Percentiles rank a stretch among this genome's conserved stretches.
phyloP scores from a whole-genome alignment of 2,329 filamentous ascomycete species.

The Sphaerulina vaccinii region DNA sequence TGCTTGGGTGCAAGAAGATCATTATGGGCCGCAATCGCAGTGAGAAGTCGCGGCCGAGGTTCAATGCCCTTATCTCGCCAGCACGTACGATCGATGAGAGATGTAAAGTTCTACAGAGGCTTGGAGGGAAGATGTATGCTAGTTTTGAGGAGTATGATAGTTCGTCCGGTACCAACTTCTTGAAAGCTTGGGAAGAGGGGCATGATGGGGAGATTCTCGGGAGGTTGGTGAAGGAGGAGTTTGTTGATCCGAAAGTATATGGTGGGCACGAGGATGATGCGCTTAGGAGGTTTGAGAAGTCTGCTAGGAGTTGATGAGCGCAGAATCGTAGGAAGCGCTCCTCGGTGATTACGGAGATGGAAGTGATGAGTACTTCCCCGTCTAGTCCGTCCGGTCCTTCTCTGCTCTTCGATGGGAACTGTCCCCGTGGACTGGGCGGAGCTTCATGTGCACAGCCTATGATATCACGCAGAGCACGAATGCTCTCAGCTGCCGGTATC shows the following conservation, averaged over 20 bases:
- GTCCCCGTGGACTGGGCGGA: no score
- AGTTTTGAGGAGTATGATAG: neutral
- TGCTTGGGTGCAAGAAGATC: neutral
- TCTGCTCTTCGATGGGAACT: no score
- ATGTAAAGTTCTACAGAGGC: neutral
- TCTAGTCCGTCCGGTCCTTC: no score
- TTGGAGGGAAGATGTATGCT: neutral
- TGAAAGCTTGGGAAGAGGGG: neutral
- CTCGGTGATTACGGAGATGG: no score
- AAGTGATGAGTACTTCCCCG: no score
- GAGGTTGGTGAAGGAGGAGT: neutral
- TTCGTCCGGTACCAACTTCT: neutral
- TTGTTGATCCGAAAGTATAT: neutral
- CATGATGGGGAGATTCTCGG: neutral
- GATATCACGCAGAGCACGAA: no score
- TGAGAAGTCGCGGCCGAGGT: neutral
- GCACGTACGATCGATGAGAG: neutral
- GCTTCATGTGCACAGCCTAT: no score
- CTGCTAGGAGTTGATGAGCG: no score
- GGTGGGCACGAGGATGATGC: neutral
- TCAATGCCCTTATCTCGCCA: neutral
- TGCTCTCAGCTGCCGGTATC: no score
- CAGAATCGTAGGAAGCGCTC: no score
- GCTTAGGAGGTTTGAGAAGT: neutral
- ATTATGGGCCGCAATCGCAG: neutral